Percentiles rank a stretch among this genome's conserved stretches.
Evolutionary conservation across 257 asterid genomes (phyloP).

Genomic region (Paraleonurus japonicus): DNA sequence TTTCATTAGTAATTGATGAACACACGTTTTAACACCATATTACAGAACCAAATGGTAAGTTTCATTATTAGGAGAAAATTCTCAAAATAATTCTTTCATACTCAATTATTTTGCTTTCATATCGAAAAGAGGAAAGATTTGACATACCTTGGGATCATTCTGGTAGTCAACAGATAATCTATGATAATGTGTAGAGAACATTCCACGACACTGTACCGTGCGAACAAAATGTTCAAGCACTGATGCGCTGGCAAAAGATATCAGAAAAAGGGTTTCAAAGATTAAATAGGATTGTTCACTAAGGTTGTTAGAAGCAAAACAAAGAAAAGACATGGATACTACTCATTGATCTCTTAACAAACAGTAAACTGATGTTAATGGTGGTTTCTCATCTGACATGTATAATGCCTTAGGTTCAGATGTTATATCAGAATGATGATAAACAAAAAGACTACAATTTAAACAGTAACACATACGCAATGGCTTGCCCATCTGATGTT

Average conservation of each 20-base stretch:
- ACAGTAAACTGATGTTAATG: neutral
- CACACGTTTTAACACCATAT: neutral
- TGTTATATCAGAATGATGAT: neutral
- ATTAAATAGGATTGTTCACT: slow-evolving; percentile 5
- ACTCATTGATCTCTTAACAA: neutral
- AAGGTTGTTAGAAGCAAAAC: slow-evolving; percentile 5
- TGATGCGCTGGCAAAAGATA: slow-evolving; percentile 68
- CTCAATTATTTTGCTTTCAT: neutral
- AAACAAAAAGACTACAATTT: neutral
- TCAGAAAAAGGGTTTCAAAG: slow-evolving; percentile 13
- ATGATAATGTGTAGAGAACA: slow-evolving; percentile 98
- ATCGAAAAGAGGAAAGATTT: neutral
- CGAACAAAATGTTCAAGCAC: slow-evolving; percentile 91
- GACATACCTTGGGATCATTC: slow-evolving; percentile 70
- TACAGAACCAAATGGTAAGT: neutral
- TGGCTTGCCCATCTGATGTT: slow-evolving; percentile 98
- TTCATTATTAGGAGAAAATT: neutral
- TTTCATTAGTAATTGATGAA: neutral
- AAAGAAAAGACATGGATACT: neutral
- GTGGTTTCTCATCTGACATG: neutral
- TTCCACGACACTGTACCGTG: slow-evolving; percentile 82
- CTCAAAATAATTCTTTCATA: neutral
- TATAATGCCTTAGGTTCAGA: neutral
- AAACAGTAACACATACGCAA: slow-evolving; percentile 70
- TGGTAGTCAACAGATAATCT: slow-evolving; percentile 78